phyloP scores from a whole-genome alignment of 805 yeast genomes.

The Limtongozyma cylindracea region DNA sequence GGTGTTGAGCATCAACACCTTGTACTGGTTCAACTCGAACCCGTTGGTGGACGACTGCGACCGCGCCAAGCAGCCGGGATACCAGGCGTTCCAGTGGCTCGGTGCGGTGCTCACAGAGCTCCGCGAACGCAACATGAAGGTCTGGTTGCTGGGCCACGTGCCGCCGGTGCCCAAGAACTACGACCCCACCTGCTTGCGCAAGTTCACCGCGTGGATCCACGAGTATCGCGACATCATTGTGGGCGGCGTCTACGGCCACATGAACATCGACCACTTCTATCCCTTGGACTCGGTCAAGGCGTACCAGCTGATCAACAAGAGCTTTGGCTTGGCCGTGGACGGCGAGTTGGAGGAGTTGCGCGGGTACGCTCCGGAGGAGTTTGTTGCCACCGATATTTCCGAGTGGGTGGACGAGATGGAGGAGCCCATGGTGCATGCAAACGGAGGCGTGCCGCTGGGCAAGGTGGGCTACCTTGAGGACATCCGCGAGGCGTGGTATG shows the following conservation, averaged over 20 bases:
- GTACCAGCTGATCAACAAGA: no score
- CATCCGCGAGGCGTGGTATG: slow-evolving; percentile 26
- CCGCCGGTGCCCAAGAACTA: slow-evolving; percentile 67
- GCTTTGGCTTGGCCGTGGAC: no score
- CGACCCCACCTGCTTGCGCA: slow-evolving; percentile 47
- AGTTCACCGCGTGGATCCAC: slow-evolving; percentile 57
- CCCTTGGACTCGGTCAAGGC: slow-evolving; percentile 13
- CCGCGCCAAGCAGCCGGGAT: slow-evolving; percentile 52
- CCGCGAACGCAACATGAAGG: slow-evolving; percentile 52
- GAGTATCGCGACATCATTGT: slow-evolving; percentile 67
- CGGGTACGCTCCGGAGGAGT: no score
- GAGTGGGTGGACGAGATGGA: no score
- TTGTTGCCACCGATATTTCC: no score
- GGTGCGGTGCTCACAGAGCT: slow-evolving; percentile 52
- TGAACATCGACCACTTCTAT: slow-evolving; percentile 72
- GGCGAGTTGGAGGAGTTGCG: no score
- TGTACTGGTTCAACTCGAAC: slow-evolving; percentile 49
- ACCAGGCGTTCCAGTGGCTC: slow-evolving; percentile 51
- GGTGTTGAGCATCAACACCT: slow-evolving; percentile 52
- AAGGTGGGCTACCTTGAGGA: slow-evolving; percentile 38
- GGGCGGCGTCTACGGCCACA: slow-evolving; percentile 73
- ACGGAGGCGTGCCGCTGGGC: slow-evolving; percentile 43
- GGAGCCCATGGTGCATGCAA: background rate
- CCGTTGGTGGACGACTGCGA: slow-evolving; percentile 73
- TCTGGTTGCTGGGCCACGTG: slow-evolving; percentile 75